Percentiles rank a stretch among this genome's conserved stretches.
Conservation (phyloP, 495 filamentous ascomycete genomes). For the Penicillium psychrofluorescens region DNA sequence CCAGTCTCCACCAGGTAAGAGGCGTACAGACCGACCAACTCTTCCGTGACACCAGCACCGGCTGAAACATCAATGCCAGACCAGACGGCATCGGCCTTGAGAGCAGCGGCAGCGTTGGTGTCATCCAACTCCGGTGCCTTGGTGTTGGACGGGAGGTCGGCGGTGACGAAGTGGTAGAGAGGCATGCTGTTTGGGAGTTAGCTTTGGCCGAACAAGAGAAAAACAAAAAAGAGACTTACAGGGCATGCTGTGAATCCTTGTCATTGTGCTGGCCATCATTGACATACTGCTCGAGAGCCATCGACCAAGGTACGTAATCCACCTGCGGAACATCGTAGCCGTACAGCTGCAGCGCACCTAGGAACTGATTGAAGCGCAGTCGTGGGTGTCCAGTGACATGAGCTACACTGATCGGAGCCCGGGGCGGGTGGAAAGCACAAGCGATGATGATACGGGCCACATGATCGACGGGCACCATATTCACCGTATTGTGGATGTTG, state of each 20-base stretch:
- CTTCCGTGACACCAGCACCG: slow-evolving; percentile 57
- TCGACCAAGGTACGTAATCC: slow-evolving; percentile 49
- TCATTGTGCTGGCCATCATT: slow-evolving; percentile 50
- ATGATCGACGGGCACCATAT: slow-evolving; percentile 82
- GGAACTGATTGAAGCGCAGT: slow-evolving; percentile 70
- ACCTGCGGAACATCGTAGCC: slow-evolving; percentile 70
- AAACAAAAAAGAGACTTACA: slow-evolving; percentile 26
- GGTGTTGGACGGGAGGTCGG: slow-evolving; percentile 70
- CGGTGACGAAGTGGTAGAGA: slow-evolving; percentile 76
- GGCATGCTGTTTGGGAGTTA: slow-evolving; percentile 48
- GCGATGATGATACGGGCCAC: slow-evolving; percentile 76
- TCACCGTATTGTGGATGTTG: slow-evolving; percentile 79
- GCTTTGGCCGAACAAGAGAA: neutral
- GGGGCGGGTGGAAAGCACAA: slow-evolving; percentile 53
- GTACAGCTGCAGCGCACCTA: slow-evolving; percentile 62
- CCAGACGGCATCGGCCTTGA: slow-evolving; percentile 56
- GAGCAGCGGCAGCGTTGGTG: slow-evolving; percentile 54
- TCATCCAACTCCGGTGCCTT: slow-evolving; percentile 79
- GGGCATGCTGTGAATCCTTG: slow-evolving; percentile 57
- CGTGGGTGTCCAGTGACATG: slow-evolving; percentile 79
- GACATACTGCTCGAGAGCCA: slow-evolving; percentile 55
- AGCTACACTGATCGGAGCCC: slow-evolving; percentile 48
- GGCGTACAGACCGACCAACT: slow-evolving; percentile 66
- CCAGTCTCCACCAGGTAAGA: slow-evolving; percentile 64
- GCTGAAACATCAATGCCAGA: slow-evolving; percentile 56